Evolutionary conservation across 1,284 basidiomycete genomes (phyloP), one percentile per base, ranked within the genome.

Genomic region (Wallemia ichthyophaga): DNA sequence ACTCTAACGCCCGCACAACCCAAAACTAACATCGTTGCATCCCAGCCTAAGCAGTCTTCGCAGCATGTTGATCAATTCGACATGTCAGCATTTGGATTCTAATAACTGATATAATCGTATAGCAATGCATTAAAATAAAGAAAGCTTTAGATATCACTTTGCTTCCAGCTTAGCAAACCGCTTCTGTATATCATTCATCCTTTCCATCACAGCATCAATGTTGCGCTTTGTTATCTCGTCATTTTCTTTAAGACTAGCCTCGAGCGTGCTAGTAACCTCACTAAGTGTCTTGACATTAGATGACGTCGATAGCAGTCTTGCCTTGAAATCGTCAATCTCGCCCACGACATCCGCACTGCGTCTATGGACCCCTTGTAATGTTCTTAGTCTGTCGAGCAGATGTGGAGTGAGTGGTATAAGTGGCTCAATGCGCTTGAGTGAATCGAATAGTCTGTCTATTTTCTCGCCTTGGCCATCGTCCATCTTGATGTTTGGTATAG

Each of bases 361-460:
- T 48, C 37, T 48, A 21, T 48, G 37, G 9, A 48, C n/a, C 5
- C n/a, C 37, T 5, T 13, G n/a, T 9, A 98, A 74, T 11, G 87
- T 88, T 57, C 83, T 78, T 27, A 98, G 72, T 1, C 92, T 81
- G 0, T 80, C 79, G 23, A 98, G 76, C n/a, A 98, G 80, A 60
- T 88, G 83, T 0, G 89, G 86, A 11, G 94, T 80, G 61, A 95
- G 81, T 0, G 92, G 88, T 0, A 96, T 73, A 0, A 86, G 76
- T 0, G 89, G 87, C 21, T 83, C 82, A 0, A 98, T 76, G 0
- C 89, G 80, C 11, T 80, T 78, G 1, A 95, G 74, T 27, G 94
- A 70, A 0, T 81, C 78, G n/a, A 88, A 74, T 1, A 76, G 70
- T 13, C 67, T 61, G 33, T 71, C 68, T 66, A 64, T 23, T 23